Evolutionary conservation across 495 filamentous ascomycete genomes (phyloP), one percentile per base, ranked within the genome.

Genomic region (Neurospora tetrasperma): DNA sequence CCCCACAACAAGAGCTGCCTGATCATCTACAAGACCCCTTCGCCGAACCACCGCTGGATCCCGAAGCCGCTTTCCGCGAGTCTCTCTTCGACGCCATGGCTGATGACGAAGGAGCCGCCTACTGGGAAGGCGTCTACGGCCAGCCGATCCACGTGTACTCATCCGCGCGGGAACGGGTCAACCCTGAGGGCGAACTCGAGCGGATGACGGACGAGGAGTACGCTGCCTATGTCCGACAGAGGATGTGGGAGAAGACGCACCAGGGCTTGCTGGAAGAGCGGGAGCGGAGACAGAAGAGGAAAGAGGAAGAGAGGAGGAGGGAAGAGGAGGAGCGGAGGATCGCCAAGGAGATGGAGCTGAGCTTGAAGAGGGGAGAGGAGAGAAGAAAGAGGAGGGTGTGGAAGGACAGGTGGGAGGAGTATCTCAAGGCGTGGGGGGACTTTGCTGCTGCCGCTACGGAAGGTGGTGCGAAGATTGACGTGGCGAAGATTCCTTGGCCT

Each of bases 81-180:
- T 96, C 93, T n/a, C 89, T 98, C 69, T 97, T 98, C 85, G 96
- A 99, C 81, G 96, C 96, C n/a, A 90, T 99, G 80, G 96, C 94
- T 46, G 96, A 99, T 82, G 96, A 99, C 82, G 96, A 99, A 83
- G 96, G 96, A 44, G 96, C 96, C 54, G 88, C 88, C 42, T 98
- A 93, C 84, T 99, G 96, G 96, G 91, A 97, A 79, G 87, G 89
- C 42, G 93, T 98, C 69, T 99, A 97, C 81, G 94, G 94, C 16
- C 94, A 98, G 78, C 95, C 95, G 1, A 92, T 98, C 70, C 84
- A 85, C 74, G 76, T 83, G 6, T 84, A 84, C 75, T 69, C 72
- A 59, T 70, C 78, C 70, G 66, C 82, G 2, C 82, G 79, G 39
- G 73, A 83, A 10, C 71, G 70, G 3, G 74, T 35, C 71, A 72